These are phyloP conservation scores for Limonomyces culmigenus DNA, from an alignment of 1,284 basidiomycete species.

Conservation along the genomic window DNA sequence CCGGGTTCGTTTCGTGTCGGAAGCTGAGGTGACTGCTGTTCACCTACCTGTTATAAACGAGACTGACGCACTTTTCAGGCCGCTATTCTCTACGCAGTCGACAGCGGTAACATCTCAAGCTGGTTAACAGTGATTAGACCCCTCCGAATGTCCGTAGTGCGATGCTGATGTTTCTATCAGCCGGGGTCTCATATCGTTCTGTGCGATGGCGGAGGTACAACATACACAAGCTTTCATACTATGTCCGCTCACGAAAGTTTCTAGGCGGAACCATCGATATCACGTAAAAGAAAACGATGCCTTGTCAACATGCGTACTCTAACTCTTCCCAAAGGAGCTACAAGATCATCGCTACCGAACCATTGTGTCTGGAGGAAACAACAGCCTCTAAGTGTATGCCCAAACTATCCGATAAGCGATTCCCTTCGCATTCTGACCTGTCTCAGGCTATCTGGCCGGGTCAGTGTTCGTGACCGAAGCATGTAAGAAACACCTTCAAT, in stretches of 20 bases:
- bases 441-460: conserved; percentile 4
- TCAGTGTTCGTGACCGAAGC: conserved; percentile 4
- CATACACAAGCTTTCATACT: background rate
- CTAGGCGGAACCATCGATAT: conserved; percentile 6
- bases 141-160: background rate
- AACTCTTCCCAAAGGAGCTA: too few relatives aligned
- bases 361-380: conserved; percentile 4
- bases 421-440: background rate
- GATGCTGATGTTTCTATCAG: too few relatives aligned
- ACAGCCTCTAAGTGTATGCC: conserved; percentile 4
- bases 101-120: conserved; percentile 4
- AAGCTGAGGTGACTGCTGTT: too few relatives aligned
- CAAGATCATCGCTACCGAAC: conserved; percentile 1
- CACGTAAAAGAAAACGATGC: too few relatives aligned
- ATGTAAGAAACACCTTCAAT: conserved; percentile 1
- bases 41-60: too few relatives aligned
- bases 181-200: too few relatives aligned
- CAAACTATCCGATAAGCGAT: background rate
- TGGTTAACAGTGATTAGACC: background rate
- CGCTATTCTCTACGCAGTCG: conserved; percentile 4
- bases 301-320: too few relatives aligned
- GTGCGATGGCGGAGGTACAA: conserved; percentile 5
- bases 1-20: conserved; percentile 9
- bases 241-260: background rate
- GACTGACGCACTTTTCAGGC: too few relatives aligned